Conservation (phyloP, 768 basidiomycete species). For the Suillus subaureus region DNA sequence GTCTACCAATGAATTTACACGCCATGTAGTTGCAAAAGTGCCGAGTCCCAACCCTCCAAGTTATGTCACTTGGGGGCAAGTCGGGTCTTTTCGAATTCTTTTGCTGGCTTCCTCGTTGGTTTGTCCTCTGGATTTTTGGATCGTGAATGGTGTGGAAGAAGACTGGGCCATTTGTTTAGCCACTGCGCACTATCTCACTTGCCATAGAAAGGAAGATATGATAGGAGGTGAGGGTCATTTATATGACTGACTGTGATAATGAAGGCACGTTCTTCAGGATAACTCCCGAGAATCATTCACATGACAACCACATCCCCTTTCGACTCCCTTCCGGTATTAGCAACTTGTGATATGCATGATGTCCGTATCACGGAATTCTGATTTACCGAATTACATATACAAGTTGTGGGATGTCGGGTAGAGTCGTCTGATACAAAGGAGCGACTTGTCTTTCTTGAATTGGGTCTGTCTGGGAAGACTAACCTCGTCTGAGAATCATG, state of each 20-base stretch:
- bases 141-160: not conserved
- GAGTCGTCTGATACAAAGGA: not conserved
- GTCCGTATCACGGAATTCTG: not conserved
- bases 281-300: not conserved
- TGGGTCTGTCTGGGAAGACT: not conserved
- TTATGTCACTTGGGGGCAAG: conserved; percentile 53
- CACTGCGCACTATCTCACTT: not conserved
- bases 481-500: not conserved
- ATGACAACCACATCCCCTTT: conserved; percentile 14
- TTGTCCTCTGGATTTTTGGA: conserved; percentile 17
- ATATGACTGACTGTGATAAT: not conserved
- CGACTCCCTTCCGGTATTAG: conserved; percentile 2
- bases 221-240: not conserved
- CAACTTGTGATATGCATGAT: not conserved
- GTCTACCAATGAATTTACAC: conserved; percentile 54
- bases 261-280: not conserved
- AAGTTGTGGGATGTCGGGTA: not conserved
- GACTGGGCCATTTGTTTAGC: not conserved
- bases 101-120: conserved; percentile 29
- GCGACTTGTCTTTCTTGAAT: not conserved
- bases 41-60: conserved; percentile 49
- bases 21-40: conserved; percentile 49
- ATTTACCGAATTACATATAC: not conserved
- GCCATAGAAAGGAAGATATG: not conserved
- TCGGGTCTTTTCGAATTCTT: conserved; percentile 25